These are phyloP conservation scores for Udeniomyces megalosporus DNA, from an alignment of 768 basidiomycete genomes.

Conservation along the genomic window DNA sequence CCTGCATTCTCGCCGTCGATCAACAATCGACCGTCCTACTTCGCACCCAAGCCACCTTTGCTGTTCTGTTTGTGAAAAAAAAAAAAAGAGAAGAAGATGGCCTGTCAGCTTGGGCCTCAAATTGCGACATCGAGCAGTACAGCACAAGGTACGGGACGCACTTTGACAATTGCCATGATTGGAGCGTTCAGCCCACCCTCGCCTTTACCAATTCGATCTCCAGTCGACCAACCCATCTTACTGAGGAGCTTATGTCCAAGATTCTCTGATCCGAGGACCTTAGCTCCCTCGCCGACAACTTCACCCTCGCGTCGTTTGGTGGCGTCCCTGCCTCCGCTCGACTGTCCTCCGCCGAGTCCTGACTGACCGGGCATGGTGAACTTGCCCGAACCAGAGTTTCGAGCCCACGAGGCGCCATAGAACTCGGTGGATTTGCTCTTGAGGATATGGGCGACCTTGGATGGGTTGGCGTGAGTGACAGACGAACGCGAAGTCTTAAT, in stretches of 20 bases:
- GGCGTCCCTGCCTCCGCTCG: conserved; percentile 34
- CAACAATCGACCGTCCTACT: too few relatives aligned
- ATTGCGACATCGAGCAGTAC: too few relatives aligned
- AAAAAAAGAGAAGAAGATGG: too few relatives aligned
- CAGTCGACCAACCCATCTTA: conserved; percentile 15
- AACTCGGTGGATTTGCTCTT: conserved; percentile 1
- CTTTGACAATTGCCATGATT: too few relatives aligned
- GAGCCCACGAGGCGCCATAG: conserved; percentile 21
- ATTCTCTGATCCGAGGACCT: conserved; percentile 63
- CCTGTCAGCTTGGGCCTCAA: too few relatives aligned
- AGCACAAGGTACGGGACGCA: too few relatives aligned
- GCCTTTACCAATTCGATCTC: conserved; percentile 3
- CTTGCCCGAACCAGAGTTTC: conserved; percentile 21
- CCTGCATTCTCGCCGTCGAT: too few relatives aligned
- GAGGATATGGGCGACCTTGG: conserved; percentile 23
- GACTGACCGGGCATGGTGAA: conserved; percentile 27
- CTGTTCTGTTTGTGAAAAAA: too few relatives aligned
- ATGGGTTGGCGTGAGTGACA: conserved; percentile 48
- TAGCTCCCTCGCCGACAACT: conserved; percentile 67
- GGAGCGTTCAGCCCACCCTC: conserved; percentile 12
- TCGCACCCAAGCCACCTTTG: too few relatives aligned
- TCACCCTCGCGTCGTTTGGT: conserved; percentile 59
- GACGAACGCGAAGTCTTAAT: conserved; percentile 45
- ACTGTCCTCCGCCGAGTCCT: conserved; percentile 15
- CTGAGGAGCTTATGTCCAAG: conserved; percentile 68